Conservation (phyloP, 2,329 filamentous ascomycete genomes). For the Aspergillus oerlinghausenensis region DNA sequence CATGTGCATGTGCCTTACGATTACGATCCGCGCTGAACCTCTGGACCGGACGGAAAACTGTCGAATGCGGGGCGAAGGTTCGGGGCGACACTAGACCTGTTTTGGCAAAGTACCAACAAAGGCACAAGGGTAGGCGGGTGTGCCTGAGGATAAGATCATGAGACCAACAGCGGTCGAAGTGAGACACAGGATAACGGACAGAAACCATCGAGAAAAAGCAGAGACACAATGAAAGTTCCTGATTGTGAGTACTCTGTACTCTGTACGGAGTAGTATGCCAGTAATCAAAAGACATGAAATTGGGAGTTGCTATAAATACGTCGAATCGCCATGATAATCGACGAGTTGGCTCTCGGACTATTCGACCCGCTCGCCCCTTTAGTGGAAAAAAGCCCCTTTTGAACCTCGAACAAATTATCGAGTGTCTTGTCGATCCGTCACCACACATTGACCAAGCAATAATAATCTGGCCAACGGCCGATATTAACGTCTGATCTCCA, state of each 20-base stretch:
- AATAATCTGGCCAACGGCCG: constrained; percentile 4
- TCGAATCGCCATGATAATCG: background rate
- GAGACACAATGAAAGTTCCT: background rate
- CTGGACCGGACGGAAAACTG: background rate
- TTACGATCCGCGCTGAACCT: background rate
- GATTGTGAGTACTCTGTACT: background rate
- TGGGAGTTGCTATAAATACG: constrained; percentile 2
- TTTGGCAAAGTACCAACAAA: constrained; percentile 15
- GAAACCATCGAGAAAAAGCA: background rate
- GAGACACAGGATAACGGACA: background rate
- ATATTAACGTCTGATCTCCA: constrained; percentile 11
- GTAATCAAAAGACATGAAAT: background rate
- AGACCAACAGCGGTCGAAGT: background rate
- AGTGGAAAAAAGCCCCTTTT: constrained; percentile 21
- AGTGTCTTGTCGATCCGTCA: constrained; percentile 16
- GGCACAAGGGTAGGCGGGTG: background rate
- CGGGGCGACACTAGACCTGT: constrained; percentile 15
- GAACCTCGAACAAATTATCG: constrained; percentile 15
- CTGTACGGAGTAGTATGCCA: too few species aligned
- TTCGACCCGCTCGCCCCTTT: constrained; percentile 25
- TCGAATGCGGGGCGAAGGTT: constrained; percentile 17
- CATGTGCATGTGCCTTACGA: background rate
- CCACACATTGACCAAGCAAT: constrained; percentile 3
- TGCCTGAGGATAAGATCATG: background rate
- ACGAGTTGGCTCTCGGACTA: constrained; percentile 10